Conservation (phyloP, 2,329 filamentous ascomycete genomes). For the Penicillium paneum region DNA sequence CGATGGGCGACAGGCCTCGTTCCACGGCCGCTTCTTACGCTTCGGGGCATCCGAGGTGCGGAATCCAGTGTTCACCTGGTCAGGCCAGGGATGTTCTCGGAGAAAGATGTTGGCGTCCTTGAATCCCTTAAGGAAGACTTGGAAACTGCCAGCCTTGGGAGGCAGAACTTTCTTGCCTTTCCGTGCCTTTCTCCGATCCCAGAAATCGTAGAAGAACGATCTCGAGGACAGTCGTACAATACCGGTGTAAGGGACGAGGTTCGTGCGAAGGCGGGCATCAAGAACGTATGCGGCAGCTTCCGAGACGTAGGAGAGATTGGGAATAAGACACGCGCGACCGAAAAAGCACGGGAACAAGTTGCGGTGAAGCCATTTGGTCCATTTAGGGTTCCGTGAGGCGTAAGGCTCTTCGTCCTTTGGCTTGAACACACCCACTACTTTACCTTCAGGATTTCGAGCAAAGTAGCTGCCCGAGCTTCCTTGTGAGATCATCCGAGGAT, state of each 20-base stretch:
- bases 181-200: constrained; percentile 85
- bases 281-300: constrained; percentile 96
- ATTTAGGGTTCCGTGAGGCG: constrained; percentile 94
- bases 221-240: constrained; percentile 93
- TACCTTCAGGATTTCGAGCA: constrained; percentile 83
- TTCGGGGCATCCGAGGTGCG: constrained; percentile 64
- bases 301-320: constrained; percentile 95
- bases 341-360: constrained; percentile 98
- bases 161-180: constrained; percentile 83
- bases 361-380: constrained; percentile 99
- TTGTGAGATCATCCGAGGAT: constrained; percentile 94
- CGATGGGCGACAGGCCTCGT: constrained; percentile 73
- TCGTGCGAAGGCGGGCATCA: constrained; percentile 81
- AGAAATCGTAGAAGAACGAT: constrained; percentile 97
- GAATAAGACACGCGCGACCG: constrained; percentile 89
- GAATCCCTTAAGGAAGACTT: constrained; percentile 94
- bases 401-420: constrained; percentile 99
- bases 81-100: constrained; percentile 93
- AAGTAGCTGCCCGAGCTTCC: constrained; percentile 98
- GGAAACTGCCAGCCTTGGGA: constrained; percentile 90
- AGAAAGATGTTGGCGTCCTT: constrained; percentile 96
- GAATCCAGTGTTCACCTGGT: constrained; percentile 71
- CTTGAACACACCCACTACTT: constrained; percentile 97
- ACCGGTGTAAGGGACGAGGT: constrained; percentile 94
- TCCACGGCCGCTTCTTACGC: constrained; percentile 70